Base-by-base conservation (phyloP, 1,139 yeast species). In the Blastobotrys persicus region DNA sequence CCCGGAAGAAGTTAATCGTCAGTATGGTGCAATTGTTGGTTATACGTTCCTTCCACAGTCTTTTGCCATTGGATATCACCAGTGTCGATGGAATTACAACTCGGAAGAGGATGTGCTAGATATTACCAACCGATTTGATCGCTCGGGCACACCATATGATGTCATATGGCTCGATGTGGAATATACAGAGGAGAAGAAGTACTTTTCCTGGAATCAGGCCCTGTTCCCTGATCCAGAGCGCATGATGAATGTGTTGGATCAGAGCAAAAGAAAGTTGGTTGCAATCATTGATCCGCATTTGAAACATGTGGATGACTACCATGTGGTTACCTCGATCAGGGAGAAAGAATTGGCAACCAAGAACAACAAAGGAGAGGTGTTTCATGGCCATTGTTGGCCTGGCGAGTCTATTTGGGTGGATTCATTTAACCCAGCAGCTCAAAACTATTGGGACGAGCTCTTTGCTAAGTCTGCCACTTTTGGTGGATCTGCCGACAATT, bases 21-120 rank as follows among this genome's bases (percentile, higher is more conserved):
- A 80, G 39, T 92, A 85, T 64, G 85, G 91, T 1, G 61, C 68
- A 4, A 67, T 92, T n/a, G 83, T 95, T 0, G 98, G 99, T 0
- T 78, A 71, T 53, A 75, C 88, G 0, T 68, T 73, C 11, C 70
- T 92, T n/a, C 99, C 98, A 0, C 87, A 82, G 54, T 59, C 83
- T 40, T 86, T 89, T 59, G 75, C 96, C 0, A 69, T 89, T 32
- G 98, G 96, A 0, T 88, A 92, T 63, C 98, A 92, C 64, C 98
- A 91, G 67, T 92, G 97, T 65, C 77, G 98, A 61, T 92, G 98
- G 98, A 94, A 92, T 67, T 92, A 92, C 70, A 88, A 88, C 62
- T 89, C 86, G 57, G 91, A 87, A 62, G 76, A 76, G 9, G 98
- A 92, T 67, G 92, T 92, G 1, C 68, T 88, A 37, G 81, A 77